These are phyloP conservation scores for Erucastrum elatum DNA, from an alignment of 345 rosid genomes.

Conservation along the genomic window DNA sequence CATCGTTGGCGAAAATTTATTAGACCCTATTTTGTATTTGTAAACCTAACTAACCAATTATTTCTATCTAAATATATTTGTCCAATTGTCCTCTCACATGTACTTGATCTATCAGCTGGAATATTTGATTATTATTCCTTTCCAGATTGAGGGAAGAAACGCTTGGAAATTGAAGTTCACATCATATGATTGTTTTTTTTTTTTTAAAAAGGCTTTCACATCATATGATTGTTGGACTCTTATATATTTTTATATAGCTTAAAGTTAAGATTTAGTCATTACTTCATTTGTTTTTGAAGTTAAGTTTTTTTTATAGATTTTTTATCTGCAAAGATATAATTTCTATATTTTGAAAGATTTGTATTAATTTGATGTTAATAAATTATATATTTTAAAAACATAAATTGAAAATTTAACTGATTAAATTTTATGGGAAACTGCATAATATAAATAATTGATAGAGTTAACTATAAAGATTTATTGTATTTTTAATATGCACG, in stretches of 20 bases:
- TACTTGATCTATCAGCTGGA: slow-evolving; percentile 22
- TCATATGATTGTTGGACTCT: slow-evolving; percentile 28
- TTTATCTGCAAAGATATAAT: too few species aligned
- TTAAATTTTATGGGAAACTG: too few species aligned
- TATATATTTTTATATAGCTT: neutral
- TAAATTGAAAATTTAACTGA: too few species aligned
- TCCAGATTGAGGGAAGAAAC: neutral
- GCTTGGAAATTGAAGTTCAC: slow-evolving; percentile 22
- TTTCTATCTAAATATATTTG: neutral
- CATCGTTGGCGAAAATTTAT: slow-evolving; percentile 16
- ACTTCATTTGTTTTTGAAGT: too few species aligned
- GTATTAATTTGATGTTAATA: too few species aligned
- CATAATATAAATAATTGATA: too few species aligned
- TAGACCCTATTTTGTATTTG: neutral
- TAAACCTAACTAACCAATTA: slow-evolving; percentile 22
- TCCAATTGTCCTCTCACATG: slow-evolving; percentile 30
- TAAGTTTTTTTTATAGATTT: too few species aligned
- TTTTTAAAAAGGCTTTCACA: neutral
- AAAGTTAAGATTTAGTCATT: neutral
- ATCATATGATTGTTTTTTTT: slow-evolving; percentile 23
- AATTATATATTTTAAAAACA: too few species aligned
- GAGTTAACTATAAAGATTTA: too few species aligned
- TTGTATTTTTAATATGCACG: too few species aligned
- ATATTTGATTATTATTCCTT: neutral
- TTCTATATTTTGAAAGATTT: too few species aligned